A percentile compares a stretch with the other conserved stretches of the same genome.
phyloP scores from a whole-genome alignment of 1,139 yeast genomes.

The Saccharomycopsis hybrid region DNA sequence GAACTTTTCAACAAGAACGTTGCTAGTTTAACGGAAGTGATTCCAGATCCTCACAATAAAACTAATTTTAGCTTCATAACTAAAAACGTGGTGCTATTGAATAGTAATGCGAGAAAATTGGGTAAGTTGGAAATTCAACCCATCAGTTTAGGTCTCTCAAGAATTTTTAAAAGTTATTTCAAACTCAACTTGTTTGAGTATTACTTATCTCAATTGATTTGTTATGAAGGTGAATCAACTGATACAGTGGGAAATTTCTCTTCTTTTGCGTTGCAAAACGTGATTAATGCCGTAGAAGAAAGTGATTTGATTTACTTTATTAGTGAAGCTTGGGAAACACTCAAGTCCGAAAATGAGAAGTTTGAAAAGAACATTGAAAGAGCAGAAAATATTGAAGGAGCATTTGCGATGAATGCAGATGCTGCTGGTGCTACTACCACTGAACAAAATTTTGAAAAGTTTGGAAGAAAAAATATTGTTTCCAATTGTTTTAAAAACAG shows the following conservation, averaged over 20 bases:
- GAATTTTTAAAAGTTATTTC: constrained; percentile 28
- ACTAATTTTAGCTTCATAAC: constrained; percentile 8
- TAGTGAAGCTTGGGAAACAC: constrained; percentile 21
- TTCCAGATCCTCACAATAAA: constrained; percentile 4
- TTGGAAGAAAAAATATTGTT: constrained; percentile 14
- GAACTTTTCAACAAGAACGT: constrained; percentile 17
- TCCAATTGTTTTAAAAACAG: constrained; percentile 19
- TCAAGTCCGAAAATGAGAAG: constrained; percentile 19
- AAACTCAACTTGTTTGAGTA: constrained; percentile 25
- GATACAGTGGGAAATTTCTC: constrained; percentile 10
- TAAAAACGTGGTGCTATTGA: constrained; percentile 15
- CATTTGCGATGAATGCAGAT: too few species aligned
- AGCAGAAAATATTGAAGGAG: constrained; percentile 17
- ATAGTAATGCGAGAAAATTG: constrained; percentile 17
- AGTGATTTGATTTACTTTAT: constrained; percentile 21
- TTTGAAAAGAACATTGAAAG: constrained; percentile 14
- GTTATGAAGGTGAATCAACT: constrained; percentile 4
- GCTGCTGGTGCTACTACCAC: background rate
- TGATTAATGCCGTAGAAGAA: constrained; percentile 20
- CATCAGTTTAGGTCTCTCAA: constrained; percentile 27
- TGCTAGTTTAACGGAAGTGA: constrained; percentile 15
- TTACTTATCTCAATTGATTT: constrained; percentile 20
- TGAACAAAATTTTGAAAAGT: background rate
- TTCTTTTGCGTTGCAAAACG: constrained; percentile 8
- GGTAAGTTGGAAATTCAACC: constrained; percentile 26